Evolutionary conservation across 179 eudicot species (phyloP), one percentile per base, ranked within the genome.

Genomic region (Silene noctiflora): DNA sequence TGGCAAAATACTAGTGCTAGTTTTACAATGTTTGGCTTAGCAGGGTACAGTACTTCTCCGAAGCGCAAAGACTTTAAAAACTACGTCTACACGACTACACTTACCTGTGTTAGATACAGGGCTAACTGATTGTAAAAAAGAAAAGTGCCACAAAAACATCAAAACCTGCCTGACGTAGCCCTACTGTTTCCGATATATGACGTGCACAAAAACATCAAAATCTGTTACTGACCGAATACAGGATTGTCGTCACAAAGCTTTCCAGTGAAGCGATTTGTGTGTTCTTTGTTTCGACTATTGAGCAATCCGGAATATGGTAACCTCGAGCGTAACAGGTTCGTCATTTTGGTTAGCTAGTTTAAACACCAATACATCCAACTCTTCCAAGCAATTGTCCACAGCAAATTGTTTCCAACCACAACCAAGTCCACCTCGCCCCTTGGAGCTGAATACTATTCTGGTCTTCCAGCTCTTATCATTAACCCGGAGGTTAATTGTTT

Each of bases 341-440:
- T 72, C 69, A 3, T 44, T 69, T 35, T 25, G 59, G 75, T 13
- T 76, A 16, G 76, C 78, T 20, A 55, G 79, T 78, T 83, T 83
- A 53, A 83, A 83, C 63, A 83, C 66, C 58, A 79, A 73, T n/a
- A 79, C 83, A 56, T 79, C 85, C 12, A 31, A 69, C 66, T 83
- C 85, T 76, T 82, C 79, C 75, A 82, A 71, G 72, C 25, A 65
- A 46, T 82, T 82, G 7, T 56, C 80, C 12, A 76, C 22, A 48
- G 77, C 69, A 55, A 83, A 83, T 13, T 68, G 80, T 76, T 73
- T 74, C 85, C 83, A 83, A 11, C 85, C 85, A 31, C 3, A 67
- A 48, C 67, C 11, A 21, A 83, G 51, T 14, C 85, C 85, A 14
- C 83, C 83, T n/a, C 61, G 73, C n/a, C 77, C 78, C 55, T 51